Percentiles rank a stretch among this genome's conserved stretches.
Evolutionary conservation across 495 filamentous ascomycete genomes (phyloP).

Genomic region (Amorphotheca resinae): DNA sequence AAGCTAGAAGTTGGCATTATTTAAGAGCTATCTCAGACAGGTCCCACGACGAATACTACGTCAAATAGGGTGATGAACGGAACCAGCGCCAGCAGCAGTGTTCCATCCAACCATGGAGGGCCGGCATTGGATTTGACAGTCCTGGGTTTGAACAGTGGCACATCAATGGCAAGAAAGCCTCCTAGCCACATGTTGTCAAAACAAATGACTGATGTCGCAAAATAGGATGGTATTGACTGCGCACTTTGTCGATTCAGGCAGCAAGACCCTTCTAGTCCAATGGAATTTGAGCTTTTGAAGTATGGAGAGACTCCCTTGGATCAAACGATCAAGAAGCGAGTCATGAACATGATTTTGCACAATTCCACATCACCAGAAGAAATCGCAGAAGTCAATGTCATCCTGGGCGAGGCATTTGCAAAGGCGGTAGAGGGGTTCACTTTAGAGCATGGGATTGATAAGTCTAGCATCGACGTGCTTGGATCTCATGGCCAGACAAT

Average conservation of each 20-base stretch:
- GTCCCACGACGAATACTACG: too few species aligned
- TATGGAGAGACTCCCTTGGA: constrained; percentile 36
- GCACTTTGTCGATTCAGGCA: constrained; percentile 38
- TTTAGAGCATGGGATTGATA: constrained; percentile 30
- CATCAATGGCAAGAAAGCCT: constrained; percentile 23
- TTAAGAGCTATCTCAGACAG: background rate
- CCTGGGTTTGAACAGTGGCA: constrained; percentile 39
- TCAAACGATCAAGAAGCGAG: constrained; percentile 39
- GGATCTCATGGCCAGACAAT: constrained; percentile 49
- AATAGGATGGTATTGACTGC: constrained; percentile 35
- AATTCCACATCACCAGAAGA: constrained; percentile 39
- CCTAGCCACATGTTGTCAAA: background rate
- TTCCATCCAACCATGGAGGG: background rate
- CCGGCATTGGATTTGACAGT: constrained; percentile 31
- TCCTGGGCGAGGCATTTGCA: constrained; percentile 39
- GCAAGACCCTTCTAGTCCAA: constrained; percentile 32
- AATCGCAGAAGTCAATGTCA: constrained; percentile 41
- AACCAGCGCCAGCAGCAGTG: background rate
- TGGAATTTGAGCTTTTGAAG: constrained; percentile 36
- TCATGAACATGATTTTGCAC: constrained; percentile 42
- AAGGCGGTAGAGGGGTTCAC: constrained; percentile 35
- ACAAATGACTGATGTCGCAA: background rate
- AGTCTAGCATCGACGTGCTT: constrained; percentile 39
- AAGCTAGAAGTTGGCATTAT: background rate
- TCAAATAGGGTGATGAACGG: background rate